Base-by-base conservation (phyloP, 441 rosid species). In the Biscutella laevigata region DNA sequence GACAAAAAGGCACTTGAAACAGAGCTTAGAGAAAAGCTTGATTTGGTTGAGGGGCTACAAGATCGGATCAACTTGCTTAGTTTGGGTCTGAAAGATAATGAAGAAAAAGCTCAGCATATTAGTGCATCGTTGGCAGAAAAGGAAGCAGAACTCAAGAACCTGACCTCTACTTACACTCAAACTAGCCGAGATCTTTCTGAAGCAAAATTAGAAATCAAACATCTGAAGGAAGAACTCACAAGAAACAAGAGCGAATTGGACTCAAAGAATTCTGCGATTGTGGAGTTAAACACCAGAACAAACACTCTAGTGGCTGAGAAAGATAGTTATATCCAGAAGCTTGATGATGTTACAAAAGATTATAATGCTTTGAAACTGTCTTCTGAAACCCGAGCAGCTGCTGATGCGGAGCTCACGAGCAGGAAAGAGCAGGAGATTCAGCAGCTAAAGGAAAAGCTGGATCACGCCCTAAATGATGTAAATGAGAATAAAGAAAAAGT, bases 41-140 rank as follows among this genome's bases (percentile, higher is more conserved):
- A 57, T 25, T 63, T 66, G 33, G 44, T 77, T 54, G 86, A 79
- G 42, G 60, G 34, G 45, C 62, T 86, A 44, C 78, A 92, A 60
- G 88, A 80, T 49, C 76, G 60, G 64, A 54, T 74, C 30, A 72
- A 69, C 56, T 71, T 68, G 60, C 79, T 88, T 42, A 71, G 71
- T 56, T 52, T 66, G 39, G 94, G 88, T 77, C 61, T 88, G 61
- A 73, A 73, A 56, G 89, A 77, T 27, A 84, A 54, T 62, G 84
- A 84, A 68, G 79, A 72, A 22, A 68, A 38, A 39, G 37, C 72
- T 51, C 78, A 65, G 54, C 73, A 60, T 35, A 73, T 86, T 57
- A 66, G 66, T 30, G 69, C 78, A 46, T 71, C 66, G 15, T 68
- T 82, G 48, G 69, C 63, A 13, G 73, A 63, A 13, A 84, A 81